Evolutionary conservation across 768 basidiomycete species (phyloP).

Genomic region (Lentinus tigrinus): DNA sequence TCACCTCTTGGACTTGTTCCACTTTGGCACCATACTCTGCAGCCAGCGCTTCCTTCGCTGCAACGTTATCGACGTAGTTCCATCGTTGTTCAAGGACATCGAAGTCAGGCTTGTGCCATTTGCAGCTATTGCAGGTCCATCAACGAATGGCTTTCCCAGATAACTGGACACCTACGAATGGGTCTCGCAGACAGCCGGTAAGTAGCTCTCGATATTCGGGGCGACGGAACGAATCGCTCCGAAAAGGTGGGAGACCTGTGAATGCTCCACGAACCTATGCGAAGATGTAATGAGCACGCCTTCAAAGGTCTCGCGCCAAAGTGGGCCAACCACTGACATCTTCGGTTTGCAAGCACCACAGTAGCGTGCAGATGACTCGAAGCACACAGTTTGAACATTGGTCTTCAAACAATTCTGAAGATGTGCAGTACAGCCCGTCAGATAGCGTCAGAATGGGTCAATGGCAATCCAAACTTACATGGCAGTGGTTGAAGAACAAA

Average conservation of each 20-base stretch:
- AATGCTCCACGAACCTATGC: too few species aligned
- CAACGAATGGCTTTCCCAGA: background rate
- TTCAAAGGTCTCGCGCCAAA: background rate
- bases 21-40: background rate
- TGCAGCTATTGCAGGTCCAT: background rate
- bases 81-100: background rate
- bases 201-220: too few species aligned
- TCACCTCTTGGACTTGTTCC: background rate
- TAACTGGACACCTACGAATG: background rate
- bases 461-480: constrained; percentile 27
- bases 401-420: background rate
- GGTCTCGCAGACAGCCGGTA: background rate
- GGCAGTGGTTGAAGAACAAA: constrained; percentile 33
- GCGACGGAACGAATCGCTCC: too few species aligned
- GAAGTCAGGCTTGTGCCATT: background rate
- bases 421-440: background rate
- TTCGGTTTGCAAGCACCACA: background rate
- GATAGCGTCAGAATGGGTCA: too few species aligned
- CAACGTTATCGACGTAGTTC: background rate
- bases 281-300: too few species aligned
- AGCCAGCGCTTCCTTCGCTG: background rate
- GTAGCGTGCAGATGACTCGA: background rate
- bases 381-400: background rate
- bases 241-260: too few species aligned
- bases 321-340: background rate